These are phyloP conservation scores for Trichosporon faecale DNA, from an alignment of 1,284 basidiomycete species.

Conservation along the genomic window DNA sequence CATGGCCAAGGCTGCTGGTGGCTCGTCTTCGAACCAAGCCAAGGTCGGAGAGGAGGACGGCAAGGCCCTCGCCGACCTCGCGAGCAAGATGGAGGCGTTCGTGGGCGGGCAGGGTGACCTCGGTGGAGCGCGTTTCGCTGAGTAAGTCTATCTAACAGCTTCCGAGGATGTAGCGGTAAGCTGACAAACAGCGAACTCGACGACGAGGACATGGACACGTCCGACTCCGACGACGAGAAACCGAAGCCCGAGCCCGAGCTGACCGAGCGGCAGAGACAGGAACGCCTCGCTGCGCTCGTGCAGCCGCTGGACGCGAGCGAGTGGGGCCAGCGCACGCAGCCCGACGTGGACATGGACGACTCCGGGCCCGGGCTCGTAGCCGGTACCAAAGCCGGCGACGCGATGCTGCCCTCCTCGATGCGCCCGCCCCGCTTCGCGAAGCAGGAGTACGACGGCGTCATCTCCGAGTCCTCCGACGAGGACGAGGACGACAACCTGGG, in stretches of 20 bases:
- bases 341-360: conserved; percentile 14
- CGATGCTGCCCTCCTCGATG: conserved; percentile 52
- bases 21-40: conserved; percentile 30
- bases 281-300: conserved; percentile 48
- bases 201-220: conserved; percentile 53
- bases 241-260: conserved; percentile 20
- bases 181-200: conserved; percentile 41
- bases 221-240: conserved; percentile 32
- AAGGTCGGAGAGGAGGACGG: conserved; percentile 60
- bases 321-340: conserved; percentile 46
- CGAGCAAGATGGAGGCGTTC: conserved; percentile 78
- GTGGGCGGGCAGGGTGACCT: conserved; percentile 81
- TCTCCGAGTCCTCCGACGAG: conserved; percentile 73
- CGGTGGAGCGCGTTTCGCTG: conserved; percentile 79
- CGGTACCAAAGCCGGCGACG: conserved; percentile 16
- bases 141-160: conserved; percentile 59
- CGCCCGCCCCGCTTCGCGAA: conserved; percentile 73
- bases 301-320: conserved; percentile 48
- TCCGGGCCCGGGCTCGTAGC: conserved; percentile 11
- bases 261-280: conserved; percentile 42
- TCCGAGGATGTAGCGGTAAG: not conserved
- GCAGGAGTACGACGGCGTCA: conserved; percentile 70
- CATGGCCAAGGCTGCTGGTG: conserved; percentile 35
- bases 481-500: conserved; percentile 56
- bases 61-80: conserved; percentile 66